Evolutionary conservation across 495 filamentous ascomycete genomes (phyloP), one percentile per base, ranked within the genome.

Genomic region (Platismatia glauca): DNA sequence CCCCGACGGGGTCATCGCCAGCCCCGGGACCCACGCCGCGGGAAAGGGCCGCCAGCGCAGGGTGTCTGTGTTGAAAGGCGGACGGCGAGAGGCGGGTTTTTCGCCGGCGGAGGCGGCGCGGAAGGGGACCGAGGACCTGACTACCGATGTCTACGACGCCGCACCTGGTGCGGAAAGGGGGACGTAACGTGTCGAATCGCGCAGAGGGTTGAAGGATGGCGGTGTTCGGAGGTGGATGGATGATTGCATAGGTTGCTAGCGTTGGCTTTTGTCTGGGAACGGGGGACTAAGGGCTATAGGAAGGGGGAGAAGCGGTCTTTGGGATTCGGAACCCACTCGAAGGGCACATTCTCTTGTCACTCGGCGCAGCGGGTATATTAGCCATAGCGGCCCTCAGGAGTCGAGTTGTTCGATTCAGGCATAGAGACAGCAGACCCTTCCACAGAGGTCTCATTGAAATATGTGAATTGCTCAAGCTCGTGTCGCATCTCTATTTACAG

Each of bases 181-280:
- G n/a, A n/a, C n/a, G n/a, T 75, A 18, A 74, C 74, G 64, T 76
- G 75, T 61, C 75, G 76, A 56, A 77, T 70, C 13, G 74, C 72
- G 43, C 33, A 20, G 6, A 33, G 3, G 9, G 5, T 12, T 27
- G 22, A 0, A 11, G 7, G 22, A 27, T 1, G n/a, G 6, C 3
- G 24, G 4, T 22, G 46, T 29, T 13, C 16, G 5, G 11, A 16
- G 46, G 1, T 11, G 41, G 15, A 5, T n/a, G 4, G 41, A 18
- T 3, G 37, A 7, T 39, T 9, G 37, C 37, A 9, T 39, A 11
- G 7, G 37, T 39, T 9, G 37, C 37, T 39, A 2, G 7, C 8
- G 5, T 15, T 13, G 37, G 37, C 13, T 9, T 39, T 35, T 35
- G n/a, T n/a, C n/a, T n/a, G n/a, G n/a, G n/a, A n/a, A n/a, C n/a